Evolutionary conservation across 768 basidiomycete species (phyloP).

Genomic region (Rhodotorula toruloides): DNA sequence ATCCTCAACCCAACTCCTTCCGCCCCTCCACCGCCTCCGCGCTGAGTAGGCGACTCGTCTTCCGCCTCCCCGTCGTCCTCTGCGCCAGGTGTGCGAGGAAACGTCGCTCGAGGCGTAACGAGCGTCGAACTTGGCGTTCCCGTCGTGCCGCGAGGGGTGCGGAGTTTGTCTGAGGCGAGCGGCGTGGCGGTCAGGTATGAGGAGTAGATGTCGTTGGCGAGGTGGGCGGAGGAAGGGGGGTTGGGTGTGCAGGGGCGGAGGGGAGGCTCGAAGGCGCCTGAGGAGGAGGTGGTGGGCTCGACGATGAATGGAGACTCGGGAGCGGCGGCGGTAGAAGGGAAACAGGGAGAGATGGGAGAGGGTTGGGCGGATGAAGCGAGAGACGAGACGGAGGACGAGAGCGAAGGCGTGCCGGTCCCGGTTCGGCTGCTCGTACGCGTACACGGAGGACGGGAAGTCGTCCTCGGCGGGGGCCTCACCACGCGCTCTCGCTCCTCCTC

Average conservation of each 20-base stretch:
- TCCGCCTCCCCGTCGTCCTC: neutral
- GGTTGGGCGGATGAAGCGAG: constrained; percentile 4
- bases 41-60: constrained; percentile 26
- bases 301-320: constrained; percentile 13
- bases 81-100: constrained; percentile 7
- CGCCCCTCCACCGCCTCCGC: neutral
- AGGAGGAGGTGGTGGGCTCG: neutral
- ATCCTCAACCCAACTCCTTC: constrained; percentile 24
- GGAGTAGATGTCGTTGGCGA: constrained; percentile 17
- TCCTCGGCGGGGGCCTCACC: neutral
- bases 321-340: constrained; percentile 1
- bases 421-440: no score
- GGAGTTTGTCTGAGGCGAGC: constrained; percentile 7
- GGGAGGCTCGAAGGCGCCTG: neutral
- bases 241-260: constrained; percentile 19
- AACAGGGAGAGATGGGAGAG: constrained; percentile 14
- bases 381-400: constrained; percentile 18
- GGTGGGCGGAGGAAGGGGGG: neutral
- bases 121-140: no score
- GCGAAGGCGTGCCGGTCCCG: constrained; percentile 29
- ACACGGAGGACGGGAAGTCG: constrained; percentile 8
- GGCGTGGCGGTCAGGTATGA: constrained; percentile 30
- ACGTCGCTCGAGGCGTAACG: constrained; percentile 12
- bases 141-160: no score
- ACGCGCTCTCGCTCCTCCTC: neutral